phyloP scores from a whole-genome alignment of 768 basidiomycete genomes.

The Hypholoma fasciculare region DNA sequence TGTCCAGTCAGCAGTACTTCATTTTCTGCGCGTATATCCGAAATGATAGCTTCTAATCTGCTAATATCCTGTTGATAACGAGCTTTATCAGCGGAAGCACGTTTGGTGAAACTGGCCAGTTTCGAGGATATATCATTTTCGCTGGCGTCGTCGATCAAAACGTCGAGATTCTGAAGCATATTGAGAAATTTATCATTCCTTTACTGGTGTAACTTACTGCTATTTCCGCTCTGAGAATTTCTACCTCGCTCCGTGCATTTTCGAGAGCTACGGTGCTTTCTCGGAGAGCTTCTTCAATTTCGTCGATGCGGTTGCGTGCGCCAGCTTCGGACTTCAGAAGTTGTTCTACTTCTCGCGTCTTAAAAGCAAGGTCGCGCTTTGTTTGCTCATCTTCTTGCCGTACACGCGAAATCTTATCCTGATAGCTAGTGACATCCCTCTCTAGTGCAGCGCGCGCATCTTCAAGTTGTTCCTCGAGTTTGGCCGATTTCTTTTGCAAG shows the following conservation, averaged over 20 bases:
- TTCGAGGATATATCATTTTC: constrained; percentile 45
- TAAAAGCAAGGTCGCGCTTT: constrained; percentile 68
- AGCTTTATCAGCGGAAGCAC: constrained; percentile 49
- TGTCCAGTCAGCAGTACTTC: not conserved
- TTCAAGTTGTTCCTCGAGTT: constrained; percentile 84
- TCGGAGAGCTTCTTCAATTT: constrained; percentile 86
- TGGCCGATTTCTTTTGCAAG: constrained; percentile 72
- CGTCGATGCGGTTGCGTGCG: constrained; percentile 69
- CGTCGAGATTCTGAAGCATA: constrained; percentile 61
- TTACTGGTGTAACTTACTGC: constrained; percentile 47
- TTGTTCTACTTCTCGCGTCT: constrained; percentile 65
- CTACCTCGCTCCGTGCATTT: constrained; percentile 88
- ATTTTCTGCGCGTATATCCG: constrained; percentile 13
- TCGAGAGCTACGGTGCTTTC: constrained; percentile 89
- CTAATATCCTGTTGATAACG: constrained; percentile 57
- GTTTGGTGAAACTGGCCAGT: constrained; percentile 46
- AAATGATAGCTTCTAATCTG: constrained; percentile 40
- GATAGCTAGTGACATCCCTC: constrained; percentile 64
- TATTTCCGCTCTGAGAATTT: constrained; percentile 70
- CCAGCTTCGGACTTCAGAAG: constrained; percentile 59
- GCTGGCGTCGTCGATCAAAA: constrained; percentile 45
- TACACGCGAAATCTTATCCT: constrained; percentile 63
- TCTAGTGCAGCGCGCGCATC: constrained; percentile 72
- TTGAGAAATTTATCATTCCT: not conserved
- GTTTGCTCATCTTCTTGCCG: constrained; percentile 74